Conservation (phyloP, 2,329 filamentous ascomycete genomes). For the Xylaria sp. region DNA sequence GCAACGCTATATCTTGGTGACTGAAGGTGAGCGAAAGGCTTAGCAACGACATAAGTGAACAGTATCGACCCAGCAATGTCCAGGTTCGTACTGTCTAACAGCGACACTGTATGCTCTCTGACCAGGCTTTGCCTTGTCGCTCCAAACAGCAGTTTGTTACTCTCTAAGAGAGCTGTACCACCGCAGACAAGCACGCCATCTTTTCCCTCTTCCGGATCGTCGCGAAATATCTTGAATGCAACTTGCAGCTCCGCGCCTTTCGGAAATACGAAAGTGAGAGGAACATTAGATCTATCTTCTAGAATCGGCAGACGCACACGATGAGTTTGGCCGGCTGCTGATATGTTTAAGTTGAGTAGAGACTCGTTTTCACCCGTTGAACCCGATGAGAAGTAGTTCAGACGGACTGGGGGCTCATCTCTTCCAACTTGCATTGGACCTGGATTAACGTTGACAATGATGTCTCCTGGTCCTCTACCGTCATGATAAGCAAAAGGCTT, state of each 20-base stretch:
- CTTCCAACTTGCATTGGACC: constrained; percentile 27
- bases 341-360: constrained; percentile 29
- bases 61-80: constrained; percentile 49
- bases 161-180: constrained; percentile 47
- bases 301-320: constrained; percentile 44
- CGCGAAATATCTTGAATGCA: constrained; percentile 40
- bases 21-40: constrained; percentile 38
- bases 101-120: constrained; percentile 49
- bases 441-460: constrained; percentile 15
- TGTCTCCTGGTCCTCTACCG: not conserved
- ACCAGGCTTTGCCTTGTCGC: constrained; percentile 49
- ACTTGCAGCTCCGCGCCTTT: constrained; percentile 32
- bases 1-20: constrained; percentile 10
- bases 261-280: constrained; percentile 41
- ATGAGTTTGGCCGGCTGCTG: constrained; percentile 20
- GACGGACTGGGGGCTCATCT: constrained; percentile 1
- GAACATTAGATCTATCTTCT: constrained; percentile 41
- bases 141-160: constrained; percentile 44
- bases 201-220: constrained; percentile 1
- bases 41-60: constrained; percentile 51
- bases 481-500: not conserved
- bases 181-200: constrained; percentile 41
- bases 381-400: constrained; percentile 1
- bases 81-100: constrained; percentile 48
- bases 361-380: constrained; percentile 2